Base-by-base conservation (phyloP, 768 basidiomycete genomes). In the Hericium rajendrae region DNA sequence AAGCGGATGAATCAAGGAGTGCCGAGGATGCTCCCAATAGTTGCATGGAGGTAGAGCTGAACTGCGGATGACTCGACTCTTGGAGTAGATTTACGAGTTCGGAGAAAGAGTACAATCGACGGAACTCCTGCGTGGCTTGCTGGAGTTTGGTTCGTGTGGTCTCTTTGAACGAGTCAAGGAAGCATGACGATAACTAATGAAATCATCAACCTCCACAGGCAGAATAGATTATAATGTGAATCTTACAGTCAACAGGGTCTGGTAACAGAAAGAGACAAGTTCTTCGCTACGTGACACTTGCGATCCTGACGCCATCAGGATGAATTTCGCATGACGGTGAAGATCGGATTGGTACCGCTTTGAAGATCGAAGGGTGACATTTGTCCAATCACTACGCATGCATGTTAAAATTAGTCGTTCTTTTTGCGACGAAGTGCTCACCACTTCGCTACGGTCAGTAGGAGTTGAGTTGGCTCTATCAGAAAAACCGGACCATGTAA, bases 91-190 rank as follows among this genome's bases (percentile, higher is more conserved):
- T 38, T 13, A 56, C n/a, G 43, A 61, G 43, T n/a, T 37, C 26
- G 9, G 56, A 28, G 16, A 60, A 37, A 9, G 60, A 38, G 11
- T 39, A 37, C 4, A 39, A 28, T 38, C 26, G 18, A n/a, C 11
- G n/a, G 8, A 10, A 37, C 10, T 13, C 37, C 20, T 53, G 51
- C 41, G 37, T 48, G 11, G 49, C 48, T 10, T 15, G 37, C 16
- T 55, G 39, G 16, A 60, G 54, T 11, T 48, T 39, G 13, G 49
- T 28, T 28, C 58, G 49, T 11, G 59, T 53, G 10, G 53, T 24
- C n/a, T 58, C 60, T 12, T 62, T 57, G 38, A 62, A 62, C 38
- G 56, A 53, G 9, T 49, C 54, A 24, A 38, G 46, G 43, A 62
- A 62, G 52, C 57, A 58, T 11, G 49, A 55, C n/a, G 54, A 41